phyloP scores from a whole-genome alignment of 2,329 filamentous ascomycete genomes.

The Aureobasidium sp. region DNA sequence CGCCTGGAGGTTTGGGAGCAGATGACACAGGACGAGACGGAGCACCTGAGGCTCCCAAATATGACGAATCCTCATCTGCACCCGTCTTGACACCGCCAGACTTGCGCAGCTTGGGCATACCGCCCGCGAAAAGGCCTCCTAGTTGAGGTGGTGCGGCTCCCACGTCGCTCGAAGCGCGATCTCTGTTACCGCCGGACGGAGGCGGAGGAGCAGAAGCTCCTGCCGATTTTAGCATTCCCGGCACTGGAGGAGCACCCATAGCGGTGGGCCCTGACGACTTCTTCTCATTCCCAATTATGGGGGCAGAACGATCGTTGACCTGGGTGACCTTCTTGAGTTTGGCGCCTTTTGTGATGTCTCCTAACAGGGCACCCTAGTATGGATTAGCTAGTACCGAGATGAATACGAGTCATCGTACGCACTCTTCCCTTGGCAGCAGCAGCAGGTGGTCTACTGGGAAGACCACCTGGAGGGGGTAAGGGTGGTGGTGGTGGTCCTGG shows the following conservation, averaged over 20 bases:
- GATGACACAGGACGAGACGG: slow-evolving; percentile 27
- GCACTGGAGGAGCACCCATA: slow-evolving; percentile 75
- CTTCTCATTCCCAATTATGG: slow-evolving; percentile 52
- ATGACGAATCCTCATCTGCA: slow-evolving; percentile 61
- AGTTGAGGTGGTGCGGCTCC: slow-evolving; percentile 67
- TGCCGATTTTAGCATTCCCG: slow-evolving; percentile 51
- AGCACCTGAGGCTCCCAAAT: slow-evolving; percentile 72
- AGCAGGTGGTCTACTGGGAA: slow-evolving; percentile 52
- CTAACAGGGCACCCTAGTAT: slow-evolving; percentile 69
- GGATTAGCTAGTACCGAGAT: not conserved
- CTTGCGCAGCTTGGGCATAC: slow-evolving; percentile 92
- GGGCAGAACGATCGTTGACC: slow-evolving; percentile 88
- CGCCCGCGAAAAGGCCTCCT: slow-evolving; percentile 80
- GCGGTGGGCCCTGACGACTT: slow-evolving; percentile 53
- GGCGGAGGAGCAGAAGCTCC: slow-evolving; percentile 63
- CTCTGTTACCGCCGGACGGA: slow-evolving; percentile 48
- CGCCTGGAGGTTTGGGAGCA: slow-evolving; percentile 25
- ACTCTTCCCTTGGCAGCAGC: slow-evolving; percentile 54
- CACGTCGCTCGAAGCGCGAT: slow-evolving; percentile 77
- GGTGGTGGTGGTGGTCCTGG: slow-evolving; percentile 52
- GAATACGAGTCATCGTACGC: slow-evolving; percentile 27
- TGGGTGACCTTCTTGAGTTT: slow-evolving; percentile 70
- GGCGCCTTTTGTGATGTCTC: slow-evolving; percentile 77
- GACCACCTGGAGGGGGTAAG: slow-evolving; percentile 49
- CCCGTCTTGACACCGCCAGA: slow-evolving; percentile 56